These are phyloP conservation scores for Ceratobasidium papillatum DNA, from an alignment of 1,284 basidiomycete genomes.

Conservation along the genomic window DNA sequence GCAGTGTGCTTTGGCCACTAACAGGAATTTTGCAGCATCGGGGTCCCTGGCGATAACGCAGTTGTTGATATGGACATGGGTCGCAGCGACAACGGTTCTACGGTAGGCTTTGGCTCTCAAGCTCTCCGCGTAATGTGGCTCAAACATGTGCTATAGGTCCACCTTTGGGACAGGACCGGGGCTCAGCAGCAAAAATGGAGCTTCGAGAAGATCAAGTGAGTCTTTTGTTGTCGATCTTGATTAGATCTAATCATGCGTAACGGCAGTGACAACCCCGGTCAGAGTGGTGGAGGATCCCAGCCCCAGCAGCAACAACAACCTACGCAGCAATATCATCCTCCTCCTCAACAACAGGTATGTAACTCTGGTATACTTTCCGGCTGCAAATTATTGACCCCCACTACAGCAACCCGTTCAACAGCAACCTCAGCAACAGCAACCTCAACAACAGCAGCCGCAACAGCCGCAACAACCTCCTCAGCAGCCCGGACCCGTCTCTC, in stretches of 20 bases:
- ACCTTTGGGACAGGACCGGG: constrained; percentile 35
- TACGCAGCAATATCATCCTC: constrained; percentile 5
- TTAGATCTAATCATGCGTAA: not conserved
- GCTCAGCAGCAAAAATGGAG: constrained; percentile 32
- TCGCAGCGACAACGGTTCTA: constrained; percentile 8
- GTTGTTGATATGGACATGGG: constrained; percentile 38
- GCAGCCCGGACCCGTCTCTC: constrained; percentile 19
- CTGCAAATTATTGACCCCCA: not conserved
- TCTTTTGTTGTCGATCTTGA: not conserved
- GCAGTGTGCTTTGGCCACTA: not conserved
- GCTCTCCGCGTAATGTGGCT: not conserved
- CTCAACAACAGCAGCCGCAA: constrained; percentile 6
- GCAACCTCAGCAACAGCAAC: constrained; percentile 1
- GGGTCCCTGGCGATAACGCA: not conserved
- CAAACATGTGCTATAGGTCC: not conserved
- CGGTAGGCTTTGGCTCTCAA: constrained; percentile 1
- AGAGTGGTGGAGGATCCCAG: not conserved
- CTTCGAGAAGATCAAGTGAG: constrained; percentile 39
- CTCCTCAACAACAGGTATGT: not conserved
- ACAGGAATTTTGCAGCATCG: not conserved
- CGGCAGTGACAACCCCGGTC: constrained; percentile 33
- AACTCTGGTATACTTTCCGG: not conserved
- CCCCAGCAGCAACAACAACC: constrained; percentile 25
- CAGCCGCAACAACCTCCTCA: constrained; percentile 2
- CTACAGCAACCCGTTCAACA: not conserved